Percentiles rank a stretch among this genome's conserved stretches.
phyloP scores from a whole-genome alignment of 2,329 filamentous ascomycete genomes.

The Apiospora pterosperma region DNA sequence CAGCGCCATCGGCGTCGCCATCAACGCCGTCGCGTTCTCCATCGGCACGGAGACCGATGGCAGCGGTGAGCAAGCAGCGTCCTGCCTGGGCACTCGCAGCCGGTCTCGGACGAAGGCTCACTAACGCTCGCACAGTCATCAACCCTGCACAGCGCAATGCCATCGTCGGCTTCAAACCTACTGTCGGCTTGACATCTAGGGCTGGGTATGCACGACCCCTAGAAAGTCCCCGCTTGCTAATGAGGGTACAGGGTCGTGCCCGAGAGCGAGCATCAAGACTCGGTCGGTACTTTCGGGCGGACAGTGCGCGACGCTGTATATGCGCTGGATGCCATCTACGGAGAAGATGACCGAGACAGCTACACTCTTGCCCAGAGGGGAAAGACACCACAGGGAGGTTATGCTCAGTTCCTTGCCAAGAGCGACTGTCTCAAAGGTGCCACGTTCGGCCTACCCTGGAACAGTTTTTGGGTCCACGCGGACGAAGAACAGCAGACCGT shows the following conservation, averaged over 20 bases:
- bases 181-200: conserved; percentile 67
- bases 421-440: conserved; percentile 55
- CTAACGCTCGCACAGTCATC: conserved; percentile 46
- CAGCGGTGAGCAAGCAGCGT: conserved; percentile 43
- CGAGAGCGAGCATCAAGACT: conserved; percentile 65
- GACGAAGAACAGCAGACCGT: conserved; percentile 51
- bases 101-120: neutral
- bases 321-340: conserved; percentile 65
- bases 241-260: conserved; percentile 48
- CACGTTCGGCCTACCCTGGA: conserved; percentile 68
- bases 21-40: conserved; percentile 60
- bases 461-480: conserved; percentile 65
- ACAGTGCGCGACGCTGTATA: conserved; percentile 68
- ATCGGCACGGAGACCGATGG: conserved; percentile 75
- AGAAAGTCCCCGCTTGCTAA: conserved; percentile 5
- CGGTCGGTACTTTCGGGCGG: conserved; percentile 63
- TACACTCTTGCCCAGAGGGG: conserved; percentile 58
- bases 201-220: conserved; percentile 28
- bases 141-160: conserved; percentile 67
- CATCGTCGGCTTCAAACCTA: conserved; percentile 73
- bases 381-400: conserved; percentile 53
- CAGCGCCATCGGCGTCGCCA: conserved; percentile 60
- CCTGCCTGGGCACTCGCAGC: too few relatives aligned
- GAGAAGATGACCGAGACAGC: conserved; percentile 60
- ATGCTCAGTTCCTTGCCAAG: conserved; percentile 51